Evolutionary conservation across 176 grass and related monocot species (phyloP), one percentile per base, ranked within the genome.

Genomic region (Eleusine indica): DNA sequence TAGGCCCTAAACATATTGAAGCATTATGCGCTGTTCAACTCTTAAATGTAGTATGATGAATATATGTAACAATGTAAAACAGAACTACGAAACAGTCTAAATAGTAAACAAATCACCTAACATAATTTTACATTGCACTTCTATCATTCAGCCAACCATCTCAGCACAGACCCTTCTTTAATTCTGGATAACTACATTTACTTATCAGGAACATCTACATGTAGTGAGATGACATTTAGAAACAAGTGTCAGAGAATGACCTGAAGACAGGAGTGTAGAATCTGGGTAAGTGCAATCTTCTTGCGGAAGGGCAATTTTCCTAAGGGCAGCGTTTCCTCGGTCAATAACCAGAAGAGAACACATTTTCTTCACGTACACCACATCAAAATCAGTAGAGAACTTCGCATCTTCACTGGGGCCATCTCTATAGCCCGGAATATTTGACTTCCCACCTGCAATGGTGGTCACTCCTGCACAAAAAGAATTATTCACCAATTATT

Each of bases 401-500:
- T 98, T 92, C 43, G 96, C 96, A 90, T 98, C 96, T 82, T 98
- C 96, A 70, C 96, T 98, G n/a, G 96, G 96, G 42, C 96, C 96
- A 86, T 98, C 96, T 83, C 91, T 93, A 72, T 95, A 98, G 32
- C 96, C 96, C 4, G 96, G 93, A 48, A 92, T 87, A 81, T 91
- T 98, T 61, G 96, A 98, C 91, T 95, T 98, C 16, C 96, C 96
- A 81, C 96, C 96, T 13, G 96, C 96, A 90, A 98, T 95, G 64
- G 96, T 98, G 38, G 95, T 94, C 70, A 95, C 96, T 46, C 96
- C 96, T 98, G 80, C 71, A 86, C 38, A 41, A 13, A 68, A 83
- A 42, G 51, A 51, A 68, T 52, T 51, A 82, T 47, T 40, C 84
- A 86, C n/a, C 51, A 51, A 78, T 6, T 74, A 52, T 67, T 77